These are phyloP conservation scores for Beauveria bassiana DNA, from an alignment of 2,329 filamentous ascomycete genomes.

Conservation along the genomic window DNA sequence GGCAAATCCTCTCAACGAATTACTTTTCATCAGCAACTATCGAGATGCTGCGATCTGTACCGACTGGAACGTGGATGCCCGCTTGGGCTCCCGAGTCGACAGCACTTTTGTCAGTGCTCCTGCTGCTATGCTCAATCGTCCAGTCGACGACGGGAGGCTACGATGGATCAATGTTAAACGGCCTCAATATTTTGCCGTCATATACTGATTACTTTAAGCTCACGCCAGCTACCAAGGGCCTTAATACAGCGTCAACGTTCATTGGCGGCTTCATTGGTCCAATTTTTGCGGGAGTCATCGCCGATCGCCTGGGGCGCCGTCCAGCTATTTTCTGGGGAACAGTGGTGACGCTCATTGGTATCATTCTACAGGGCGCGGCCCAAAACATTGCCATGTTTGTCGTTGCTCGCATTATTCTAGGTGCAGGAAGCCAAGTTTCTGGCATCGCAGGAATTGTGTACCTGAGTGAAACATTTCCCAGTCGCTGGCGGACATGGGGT, in stretches of 20 bases:
- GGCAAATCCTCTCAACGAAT: neutral
- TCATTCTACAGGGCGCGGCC: constrained; percentile 38
- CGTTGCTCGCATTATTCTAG: constrained; percentile 37
- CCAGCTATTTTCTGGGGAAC: constrained; percentile 38
- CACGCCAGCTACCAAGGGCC: constrained; percentile 41
- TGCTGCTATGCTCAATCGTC: constrained; percentile 36
- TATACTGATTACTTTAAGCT: constrained; percentile 50
- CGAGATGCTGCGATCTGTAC: constrained; percentile 4
- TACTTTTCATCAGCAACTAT: neutral
- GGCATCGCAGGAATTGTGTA: constrained; percentile 38
- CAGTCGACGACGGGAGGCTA: constrained; percentile 32
- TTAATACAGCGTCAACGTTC: constrained; percentile 49
- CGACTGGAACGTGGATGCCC: constrained; percentile 38
- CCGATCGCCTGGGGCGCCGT: constrained; percentile 35
- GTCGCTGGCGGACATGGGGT: constrained; percentile 17
- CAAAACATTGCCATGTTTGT: constrained; percentile 47
- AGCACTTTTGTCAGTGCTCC: constrained; percentile 28
- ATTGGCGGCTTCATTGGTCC: constrained; percentile 41
- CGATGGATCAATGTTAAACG: constrained; percentile 47
- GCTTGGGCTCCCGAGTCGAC: constrained; percentile 39
- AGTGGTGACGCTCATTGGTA: constrained; percentile 32
- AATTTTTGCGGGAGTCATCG: constrained; percentile 31
- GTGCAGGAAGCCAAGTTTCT: constrained; percentile 35
- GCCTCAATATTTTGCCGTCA: constrained; percentile 47
- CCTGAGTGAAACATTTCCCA: constrained; percentile 40